Conservation (phyloP, 768 basidiomycete species). For the Russula sp. region DNA sequence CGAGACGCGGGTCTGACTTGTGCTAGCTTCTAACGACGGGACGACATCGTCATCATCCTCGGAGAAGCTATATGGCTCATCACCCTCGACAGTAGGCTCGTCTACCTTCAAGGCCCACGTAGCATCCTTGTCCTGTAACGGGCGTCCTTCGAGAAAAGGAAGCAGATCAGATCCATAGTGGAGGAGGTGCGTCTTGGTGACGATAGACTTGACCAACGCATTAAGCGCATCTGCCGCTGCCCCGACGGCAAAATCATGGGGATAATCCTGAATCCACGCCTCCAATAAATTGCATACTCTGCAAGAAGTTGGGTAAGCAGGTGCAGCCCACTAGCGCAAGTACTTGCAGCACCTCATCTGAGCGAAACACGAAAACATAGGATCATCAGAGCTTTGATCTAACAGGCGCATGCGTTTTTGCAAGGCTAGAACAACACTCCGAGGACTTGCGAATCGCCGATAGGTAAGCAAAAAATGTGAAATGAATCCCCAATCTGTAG, state of each 20-base stretch:
- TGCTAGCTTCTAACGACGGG: conserved; percentile 33
- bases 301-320: conserved; percentile 11
- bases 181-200: conserved; percentile 74
- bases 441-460: conserved; percentile 76
- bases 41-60: conserved; percentile 50
- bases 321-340: not conserved
- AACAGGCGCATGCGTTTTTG: conserved; percentile 81
- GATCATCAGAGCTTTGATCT: conserved; percentile 68
- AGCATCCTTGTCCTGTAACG: conserved; percentile 65
- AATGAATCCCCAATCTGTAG: conserved; percentile 69
- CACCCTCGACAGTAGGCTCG: conserved; percentile 55
- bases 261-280: conserved; percentile 72
- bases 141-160: conserved; percentile 70
- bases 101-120: conserved; percentile 74
- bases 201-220: conserved; percentile 75
- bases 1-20: conserved; percentile 27
- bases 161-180: conserved; percentile 84
- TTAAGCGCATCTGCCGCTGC: conserved; percentile 69
- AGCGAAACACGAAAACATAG: conserved; percentile 83
- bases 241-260: conserved; percentile 75
- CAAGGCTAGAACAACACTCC: conserved; percentile 79
- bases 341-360: conserved; percentile 67
- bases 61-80: conserved; percentile 53
- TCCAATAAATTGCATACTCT: conserved; percentile 81
- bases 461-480: conserved; percentile 81